Conservation (phyloP, 768 basidiomycete species). For the Paxillus rubicundulus region DNA sequence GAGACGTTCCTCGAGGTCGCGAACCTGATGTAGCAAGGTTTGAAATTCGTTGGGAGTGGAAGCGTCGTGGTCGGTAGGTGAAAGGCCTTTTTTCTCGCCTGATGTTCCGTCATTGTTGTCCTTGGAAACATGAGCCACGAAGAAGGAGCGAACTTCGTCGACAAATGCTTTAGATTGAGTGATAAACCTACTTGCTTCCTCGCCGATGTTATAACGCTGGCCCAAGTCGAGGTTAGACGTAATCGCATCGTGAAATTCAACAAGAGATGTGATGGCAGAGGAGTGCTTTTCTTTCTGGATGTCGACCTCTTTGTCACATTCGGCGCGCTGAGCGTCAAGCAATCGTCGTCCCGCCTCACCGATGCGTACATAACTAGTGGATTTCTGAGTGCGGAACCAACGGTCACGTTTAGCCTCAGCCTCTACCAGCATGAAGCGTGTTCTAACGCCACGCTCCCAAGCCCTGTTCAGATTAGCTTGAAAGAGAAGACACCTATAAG, state of each 20-base stretch:
- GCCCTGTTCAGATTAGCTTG: constrained; percentile 12
- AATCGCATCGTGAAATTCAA: constrained; percentile 19
- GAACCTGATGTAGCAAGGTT: constrained; percentile 16
- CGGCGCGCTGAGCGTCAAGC: constrained; percentile 27
- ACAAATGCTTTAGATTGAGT: constrained; percentile 26
- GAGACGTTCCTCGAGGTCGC: constrained; percentile 26
- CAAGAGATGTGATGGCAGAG: constrained; percentile 21
- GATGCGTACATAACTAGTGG: constrained; percentile 26
- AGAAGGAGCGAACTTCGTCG: constrained; percentile 22
- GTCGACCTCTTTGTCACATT: constrained; percentile 24
- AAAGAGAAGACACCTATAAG: not conserved
- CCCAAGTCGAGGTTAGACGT: constrained; percentile 25
- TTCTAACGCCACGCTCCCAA: constrained; percentile 31
- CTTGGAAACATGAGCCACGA: constrained; percentile 19
- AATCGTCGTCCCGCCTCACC: constrained; percentile 30
- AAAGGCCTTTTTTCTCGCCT: not conserved
- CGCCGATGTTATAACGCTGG: constrained; percentile 25
- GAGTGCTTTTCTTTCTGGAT: constrained; percentile 26
- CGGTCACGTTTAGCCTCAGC: constrained; percentile 29
- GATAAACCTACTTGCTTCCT: constrained; percentile 21
- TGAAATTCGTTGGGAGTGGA: constrained; percentile 1
- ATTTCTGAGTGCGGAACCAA: constrained; percentile 33
- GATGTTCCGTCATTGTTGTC: constrained; percentile 10
- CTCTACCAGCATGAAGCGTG: constrained; percentile 23
- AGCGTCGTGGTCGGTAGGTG: not conserved